Evolutionary conservation across 352 stramenopile genomes (phyloP), one percentile per base, ranked within the genome.

Genomic region (Pythium apleroticum): DNA sequence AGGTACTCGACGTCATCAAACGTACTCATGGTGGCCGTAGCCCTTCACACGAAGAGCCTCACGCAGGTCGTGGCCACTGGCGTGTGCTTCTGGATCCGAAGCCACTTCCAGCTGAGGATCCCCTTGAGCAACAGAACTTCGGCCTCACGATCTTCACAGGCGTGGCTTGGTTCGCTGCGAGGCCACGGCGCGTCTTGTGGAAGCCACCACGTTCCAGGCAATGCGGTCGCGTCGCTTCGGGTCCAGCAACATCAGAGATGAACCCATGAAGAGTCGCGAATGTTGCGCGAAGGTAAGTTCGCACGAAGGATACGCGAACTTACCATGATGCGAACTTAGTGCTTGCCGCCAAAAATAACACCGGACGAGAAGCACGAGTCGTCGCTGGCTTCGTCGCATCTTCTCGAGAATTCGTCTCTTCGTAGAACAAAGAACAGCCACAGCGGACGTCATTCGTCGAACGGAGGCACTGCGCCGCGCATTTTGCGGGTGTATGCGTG

Each of bases 1-100:
- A 96, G 77, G 52, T 77, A 75, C 74, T 96, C 87, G 53, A 90
- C 80, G 63, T 96, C 87, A 52, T 96, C 85, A 57, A 94, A 94
- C 67, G 81, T 86, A 63, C 79, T 94, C 81, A 92, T 93, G 41
- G 52, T 39, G 43, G 35, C 50, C 62, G n/a, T 5, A 9, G 12
- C 15, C 24, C 14, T 14, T 54, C 48, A 35, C 48, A 31, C 20
- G 22, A 28, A 35, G 43, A 25, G 37, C 30, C 27, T 45, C 39
- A 25, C 56, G 4, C 39, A 54, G 25, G 7, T 50, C 43, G 27
- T 48, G 41, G 2, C 41, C 41, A 22, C 41, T 9, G 15, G 8
- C 41, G 41, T n/a, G 25, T 48, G 22, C 41, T 22, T 22, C 14
- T 12, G 41, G 41, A 22, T 48, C n/a, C 41, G n/a, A 48, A 48